phyloP scores from a whole-genome alignment of 495 filamentous ascomycete species.

The Evernia prunastri region DNA sequence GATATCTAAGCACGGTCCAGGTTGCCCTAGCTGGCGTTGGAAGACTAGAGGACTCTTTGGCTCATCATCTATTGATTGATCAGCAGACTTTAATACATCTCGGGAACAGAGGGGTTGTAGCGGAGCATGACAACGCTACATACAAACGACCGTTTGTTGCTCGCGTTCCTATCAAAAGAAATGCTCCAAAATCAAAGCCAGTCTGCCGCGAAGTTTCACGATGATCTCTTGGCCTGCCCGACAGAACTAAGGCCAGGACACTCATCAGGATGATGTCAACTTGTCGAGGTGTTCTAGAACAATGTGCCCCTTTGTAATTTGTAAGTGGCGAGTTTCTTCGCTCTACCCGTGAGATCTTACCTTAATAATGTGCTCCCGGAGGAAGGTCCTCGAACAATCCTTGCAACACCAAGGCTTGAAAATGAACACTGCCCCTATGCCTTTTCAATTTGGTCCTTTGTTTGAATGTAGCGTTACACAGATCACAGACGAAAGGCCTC shows the following conservation, averaged over 20 bases:
- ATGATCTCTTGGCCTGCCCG: neutral
- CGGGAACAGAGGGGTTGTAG: neutral
- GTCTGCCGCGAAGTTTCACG: neutral
- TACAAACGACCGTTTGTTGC: neutral
- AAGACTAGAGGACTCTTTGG: conserved; percentile 51
- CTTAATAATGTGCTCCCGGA: conserved; percentile 92
- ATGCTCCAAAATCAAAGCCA: neutral
- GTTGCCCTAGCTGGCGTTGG: conserved; percentile 67
- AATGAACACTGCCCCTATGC: too few relatives aligned
- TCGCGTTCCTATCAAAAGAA: neutral
- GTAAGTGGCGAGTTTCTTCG: conserved; percentile 24
- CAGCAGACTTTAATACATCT: conserved; percentile 6
- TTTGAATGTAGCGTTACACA: conserved; percentile 89
- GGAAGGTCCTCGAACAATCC: conserved; percentile 93
- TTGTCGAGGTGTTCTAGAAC: conserved; percentile 79
- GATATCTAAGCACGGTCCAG: conserved; percentile 87
- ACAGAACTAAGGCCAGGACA: neutral
- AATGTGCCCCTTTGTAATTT: conserved; percentile 64
- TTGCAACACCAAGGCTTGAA: too few relatives aligned
- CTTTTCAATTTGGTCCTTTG: conserved; percentile 93
- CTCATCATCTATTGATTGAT: conserved; percentile 61
- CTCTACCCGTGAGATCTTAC: conserved; percentile 42
- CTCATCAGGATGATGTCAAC: neutral
- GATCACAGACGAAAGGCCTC: conserved; percentile 88
- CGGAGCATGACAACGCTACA: neutral